These are phyloP conservation scores for Arachnomyces sp. DNA, from an alignment of 2,329 filamentous ascomycete species.

Conservation along the genomic window DNA sequence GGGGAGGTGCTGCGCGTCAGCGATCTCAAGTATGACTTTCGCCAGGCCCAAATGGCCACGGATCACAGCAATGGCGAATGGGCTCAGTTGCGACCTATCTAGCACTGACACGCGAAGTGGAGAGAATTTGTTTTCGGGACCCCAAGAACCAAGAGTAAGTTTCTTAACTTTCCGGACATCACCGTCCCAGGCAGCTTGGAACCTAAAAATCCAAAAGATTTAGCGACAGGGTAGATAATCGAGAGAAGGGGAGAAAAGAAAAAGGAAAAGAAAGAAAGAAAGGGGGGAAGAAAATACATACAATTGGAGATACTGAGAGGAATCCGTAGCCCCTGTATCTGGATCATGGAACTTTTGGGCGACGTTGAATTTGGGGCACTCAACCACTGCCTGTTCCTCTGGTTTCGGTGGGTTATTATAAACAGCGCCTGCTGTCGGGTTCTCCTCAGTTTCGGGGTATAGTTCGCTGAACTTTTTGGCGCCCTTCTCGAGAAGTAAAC, in stretches of 20 bases:
- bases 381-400: neutral
- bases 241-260: conserved; percentile 1
- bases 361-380: conserved; percentile 38
- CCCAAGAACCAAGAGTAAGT: conserved; percentile 29
- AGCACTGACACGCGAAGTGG: conserved; percentile 58
- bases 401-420: neutral
- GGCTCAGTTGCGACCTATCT: conserved; percentile 47
- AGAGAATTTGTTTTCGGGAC: conserved; percentile 40
- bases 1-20: conserved; percentile 59
- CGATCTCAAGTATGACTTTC: conserved; percentile 61
- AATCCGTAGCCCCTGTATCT: conserved; percentile 51
- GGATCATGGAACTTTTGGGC: conserved; percentile 43
- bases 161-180: conserved; percentile 52
- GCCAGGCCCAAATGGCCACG: conserved; percentile 59
- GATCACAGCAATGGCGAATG: conserved; percentile 62
- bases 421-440: conserved; percentile 5
- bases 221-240: neutral
- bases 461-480: conserved; percentile 62
- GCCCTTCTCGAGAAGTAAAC: conserved; percentile 47
- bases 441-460: conserved; percentile 43
- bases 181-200: conserved; percentile 60
- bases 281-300: conserved; percentile 3
- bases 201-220: conserved; percentile 6
- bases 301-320: conserved; percentile 30
- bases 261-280: neutral